Percentiles rank a stretch among this genome's conserved stretches.
Evolutionary conservation across 495 filamentous ascomycete species (phyloP).

Genomic region (Penicillium macrosclerotiorum): DNA sequence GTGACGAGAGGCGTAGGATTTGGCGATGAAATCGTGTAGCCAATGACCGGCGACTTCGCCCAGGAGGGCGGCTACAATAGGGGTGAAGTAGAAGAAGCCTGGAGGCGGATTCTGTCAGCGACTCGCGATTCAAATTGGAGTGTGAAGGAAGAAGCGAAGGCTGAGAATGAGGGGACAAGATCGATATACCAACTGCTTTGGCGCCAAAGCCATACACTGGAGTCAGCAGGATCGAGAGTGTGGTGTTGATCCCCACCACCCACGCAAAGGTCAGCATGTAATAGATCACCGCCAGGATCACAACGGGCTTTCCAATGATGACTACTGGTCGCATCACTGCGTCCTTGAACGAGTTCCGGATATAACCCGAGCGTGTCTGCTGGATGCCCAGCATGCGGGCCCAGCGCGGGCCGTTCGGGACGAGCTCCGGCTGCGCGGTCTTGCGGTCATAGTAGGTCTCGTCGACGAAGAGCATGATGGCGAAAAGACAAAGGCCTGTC

Average conservation of each 20-base stretch:
- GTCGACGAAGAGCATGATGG: conserved; percentile 51
- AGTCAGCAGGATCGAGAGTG: conserved; percentile 53
- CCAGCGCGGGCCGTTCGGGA: conserved; percentile 43
- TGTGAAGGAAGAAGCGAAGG: no score
- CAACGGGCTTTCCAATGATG: conserved; percentile 52
- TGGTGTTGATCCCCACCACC: conserved; percentile 63
- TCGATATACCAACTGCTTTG: conserved; percentile 47
- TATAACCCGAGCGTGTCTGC: conserved; percentile 34
- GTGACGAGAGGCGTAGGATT: conserved; percentile 46
- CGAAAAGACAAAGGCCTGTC: conserved; percentile 44
- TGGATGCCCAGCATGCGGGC: conserved; percentile 43
- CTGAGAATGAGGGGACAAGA: no score
- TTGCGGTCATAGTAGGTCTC: conserved; percentile 61
- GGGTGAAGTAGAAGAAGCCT: conserved; percentile 61
- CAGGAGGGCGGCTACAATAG: conserved; percentile 51
- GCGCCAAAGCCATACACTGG: conserved; percentile 54
- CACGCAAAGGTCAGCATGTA: conserved; percentile 61
- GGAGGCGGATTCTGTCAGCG: not conserved
- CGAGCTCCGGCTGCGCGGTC: conserved; percentile 12
- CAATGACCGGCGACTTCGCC: conserved; percentile 57
- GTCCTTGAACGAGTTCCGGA: conserved; percentile 39
- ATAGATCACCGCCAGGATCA: conserved; percentile 48
- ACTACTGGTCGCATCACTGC: conserved; percentile 44
- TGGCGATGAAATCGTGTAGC: conserved; percentile 55
- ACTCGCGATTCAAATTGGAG: not conserved